phyloP scores from a whole-genome alignment of 2,329 filamentous ascomycete genomes.

The Anthostomella pinea region DNA sequence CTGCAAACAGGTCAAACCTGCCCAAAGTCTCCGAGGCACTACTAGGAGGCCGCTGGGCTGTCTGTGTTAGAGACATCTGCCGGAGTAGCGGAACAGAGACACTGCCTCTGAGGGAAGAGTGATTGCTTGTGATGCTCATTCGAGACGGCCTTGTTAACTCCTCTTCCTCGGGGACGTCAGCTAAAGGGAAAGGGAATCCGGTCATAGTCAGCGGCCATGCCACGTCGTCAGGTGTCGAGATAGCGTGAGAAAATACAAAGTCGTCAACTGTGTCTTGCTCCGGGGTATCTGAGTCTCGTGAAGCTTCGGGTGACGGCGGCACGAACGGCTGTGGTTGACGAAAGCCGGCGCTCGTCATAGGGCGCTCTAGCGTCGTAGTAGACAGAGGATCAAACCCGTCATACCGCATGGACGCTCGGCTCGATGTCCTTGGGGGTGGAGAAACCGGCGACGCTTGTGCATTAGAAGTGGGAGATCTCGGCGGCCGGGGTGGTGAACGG shows the following conservation, averaged over 20 bases:
- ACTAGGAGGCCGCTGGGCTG: conserved; percentile 38
- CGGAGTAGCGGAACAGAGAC: conserved; percentile 55
- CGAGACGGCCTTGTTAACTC: conserved; percentile 45
- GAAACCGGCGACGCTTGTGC: conserved; percentile 40
- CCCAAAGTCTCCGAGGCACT: conserved; percentile 53
- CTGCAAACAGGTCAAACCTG: conserved; percentile 38
- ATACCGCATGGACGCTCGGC: conserved; percentile 47
- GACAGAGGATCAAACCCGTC: conserved; percentile 41
- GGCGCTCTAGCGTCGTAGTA: conserved; percentile 38
- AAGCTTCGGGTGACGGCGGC: conserved; percentile 12
- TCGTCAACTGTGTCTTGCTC: conserved; percentile 7
- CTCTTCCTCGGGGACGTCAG: conserved; percentile 63
- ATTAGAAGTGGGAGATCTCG: conserved; percentile 43
- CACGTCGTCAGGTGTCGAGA: conserved; percentile 41
- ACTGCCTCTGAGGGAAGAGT: conserved; percentile 52
- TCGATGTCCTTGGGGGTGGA: conserved; percentile 52
- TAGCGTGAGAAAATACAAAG: conserved; percentile 35
- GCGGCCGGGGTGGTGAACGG: conserved; percentile 47
- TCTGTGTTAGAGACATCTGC: conserved; percentile 38
- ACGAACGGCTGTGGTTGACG: conserved; percentile 43
- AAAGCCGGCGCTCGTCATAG: conserved; percentile 44
- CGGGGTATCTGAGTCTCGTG: conserved; percentile 8
- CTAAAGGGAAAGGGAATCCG: conserved; percentile 42
- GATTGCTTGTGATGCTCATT: conserved; percentile 45
- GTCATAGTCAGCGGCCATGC: conserved; percentile 44